Evolutionary conservation across 805 yeast genomes (phyloP).

Genomic region (Saccharomycopsis sp.): DNA sequence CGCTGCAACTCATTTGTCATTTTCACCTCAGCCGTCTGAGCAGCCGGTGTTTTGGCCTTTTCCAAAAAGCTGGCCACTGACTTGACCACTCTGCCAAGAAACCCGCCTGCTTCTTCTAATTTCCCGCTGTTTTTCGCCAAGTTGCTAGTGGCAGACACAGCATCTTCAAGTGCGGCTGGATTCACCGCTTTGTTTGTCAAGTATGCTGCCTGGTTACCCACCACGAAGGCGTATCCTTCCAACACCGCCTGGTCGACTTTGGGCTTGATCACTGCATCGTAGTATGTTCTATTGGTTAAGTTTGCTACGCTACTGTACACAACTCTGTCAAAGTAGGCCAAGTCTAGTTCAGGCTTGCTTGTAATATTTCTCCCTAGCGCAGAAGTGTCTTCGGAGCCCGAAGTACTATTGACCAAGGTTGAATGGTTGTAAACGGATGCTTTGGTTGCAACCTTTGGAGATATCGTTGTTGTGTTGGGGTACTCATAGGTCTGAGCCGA

Average conservation of each 20-base stretch:
- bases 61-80: background rate
- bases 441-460: no score
- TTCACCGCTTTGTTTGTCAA: background rate
- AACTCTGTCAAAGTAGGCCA: constrained; percentile 4
- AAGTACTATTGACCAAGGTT: no score
- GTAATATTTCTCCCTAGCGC: no score
- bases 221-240: constrained; percentile 8
- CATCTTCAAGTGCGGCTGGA: background rate
- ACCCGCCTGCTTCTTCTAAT: constrained; percentile 5
- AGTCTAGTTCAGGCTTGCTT: no score
- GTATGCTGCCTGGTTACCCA: background rate
- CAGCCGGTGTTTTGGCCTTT: background rate
- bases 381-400: no score
- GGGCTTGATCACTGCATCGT: constrained; percentile 9
- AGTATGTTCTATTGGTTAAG: constrained; percentile 16
- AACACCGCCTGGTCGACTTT: constrained; percentile 9
- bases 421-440: no score
- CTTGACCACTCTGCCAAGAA: background rate
- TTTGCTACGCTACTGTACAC: constrained; percentile 10
- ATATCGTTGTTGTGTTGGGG: no score
- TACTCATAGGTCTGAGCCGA: no score
- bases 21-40: background rate
- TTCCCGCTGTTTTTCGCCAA: background rate
- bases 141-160: background rate
- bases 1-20: constrained; percentile 2